These are phyloP conservation scores for Colletotrichum costaricense DNA, from an alignment of 2,329 filamentous ascomycete genomes.

Conservation along the genomic window DNA sequence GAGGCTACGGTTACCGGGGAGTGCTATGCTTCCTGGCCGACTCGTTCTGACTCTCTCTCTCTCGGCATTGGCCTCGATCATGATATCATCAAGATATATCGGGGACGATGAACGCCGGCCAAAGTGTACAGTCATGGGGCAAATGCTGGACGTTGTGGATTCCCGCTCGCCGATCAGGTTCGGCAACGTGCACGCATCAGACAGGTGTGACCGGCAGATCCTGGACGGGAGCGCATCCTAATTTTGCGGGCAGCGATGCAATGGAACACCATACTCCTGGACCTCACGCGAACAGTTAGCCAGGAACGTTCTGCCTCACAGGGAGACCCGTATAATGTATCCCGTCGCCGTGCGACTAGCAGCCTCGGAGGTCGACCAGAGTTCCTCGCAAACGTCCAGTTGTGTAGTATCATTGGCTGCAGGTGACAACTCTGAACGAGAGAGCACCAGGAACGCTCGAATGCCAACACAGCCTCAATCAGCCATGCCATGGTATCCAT, in stretches of 20 bases:
- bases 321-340: not conserved
- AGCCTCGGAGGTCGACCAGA: not conserved
- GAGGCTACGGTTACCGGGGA: not conserved
- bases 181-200: constrained; percentile 1
- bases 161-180: not conserved
- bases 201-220: constrained; percentile 1
- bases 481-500: not conserved
- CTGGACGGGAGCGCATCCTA: constrained; percentile 20
- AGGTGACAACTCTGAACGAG: not conserved
- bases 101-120: not conserved
- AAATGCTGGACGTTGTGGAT: not conserved
- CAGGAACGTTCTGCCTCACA: not conserved
- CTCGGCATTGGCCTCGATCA: not conserved
- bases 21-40: not conserved
- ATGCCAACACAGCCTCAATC: constrained; percentile 19
- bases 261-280: not conserved
- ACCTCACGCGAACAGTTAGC: not conserved
- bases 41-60: not conserved
- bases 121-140: not conserved
- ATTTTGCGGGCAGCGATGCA: constrained; percentile 20
- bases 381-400: not conserved
- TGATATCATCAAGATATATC: not conserved
- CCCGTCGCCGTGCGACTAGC: not conserved
- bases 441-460: not conserved
- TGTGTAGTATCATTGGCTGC: not conserved